These are phyloP conservation scores for Epichloe hybrida DNA, from an alignment of 2,329 filamentous ascomycete species.

Conservation along the genomic window DNA sequence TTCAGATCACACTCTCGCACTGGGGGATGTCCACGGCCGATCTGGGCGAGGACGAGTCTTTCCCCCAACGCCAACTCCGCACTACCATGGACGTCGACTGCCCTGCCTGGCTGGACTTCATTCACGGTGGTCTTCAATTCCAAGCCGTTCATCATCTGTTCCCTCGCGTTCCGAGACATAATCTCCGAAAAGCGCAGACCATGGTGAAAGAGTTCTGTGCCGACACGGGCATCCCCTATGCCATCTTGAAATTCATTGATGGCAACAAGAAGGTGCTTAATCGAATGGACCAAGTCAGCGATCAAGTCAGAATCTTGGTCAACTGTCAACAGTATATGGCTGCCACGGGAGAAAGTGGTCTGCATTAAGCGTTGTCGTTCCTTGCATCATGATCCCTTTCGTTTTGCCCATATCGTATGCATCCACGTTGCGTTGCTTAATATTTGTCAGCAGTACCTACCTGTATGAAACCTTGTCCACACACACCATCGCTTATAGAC, in stretches of 20 bases:
- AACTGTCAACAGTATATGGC: slow-evolving; percentile 42
- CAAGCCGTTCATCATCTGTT: slow-evolving; percentile 60
- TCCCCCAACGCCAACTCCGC: slow-evolving; percentile 51
- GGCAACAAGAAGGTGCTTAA: slow-evolving; percentile 42
- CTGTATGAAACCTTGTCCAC: no score
- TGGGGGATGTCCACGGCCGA: slow-evolving; percentile 59
- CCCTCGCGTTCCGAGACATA: slow-evolving; percentile 55
- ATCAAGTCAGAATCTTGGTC: slow-evolving; percentile 46
- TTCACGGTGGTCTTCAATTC: slow-evolving; percentile 61
- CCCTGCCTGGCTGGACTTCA: slow-evolving; percentile 56
- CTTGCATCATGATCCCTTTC: background rate
- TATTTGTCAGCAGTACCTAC: no score
- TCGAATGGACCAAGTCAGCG: slow-evolving; percentile 41
- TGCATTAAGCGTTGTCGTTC: slow-evolving; percentile 10
- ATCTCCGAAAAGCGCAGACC: slow-evolving; percentile 45
- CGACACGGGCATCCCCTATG: slow-evolving; percentile 51
- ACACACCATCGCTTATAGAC: no score
- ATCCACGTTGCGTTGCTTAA: no score
- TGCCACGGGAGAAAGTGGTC: slow-evolving; percentile 30
- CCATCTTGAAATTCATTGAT: slow-evolving; percentile 45
- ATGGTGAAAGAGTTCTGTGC: slow-evolving; percentile 49
- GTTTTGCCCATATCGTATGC: no score
- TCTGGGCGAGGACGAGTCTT: slow-evolving; percentile 50
- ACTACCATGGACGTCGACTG: slow-evolving; percentile 66
- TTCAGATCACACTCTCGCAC: slow-evolving; percentile 60